Percentiles rank a stretch among this genome's conserved stretches.
Evolutionary conservation across 352 stramenopile species (phyloP).

Genomic region (Detonula confervacea): DNA sequence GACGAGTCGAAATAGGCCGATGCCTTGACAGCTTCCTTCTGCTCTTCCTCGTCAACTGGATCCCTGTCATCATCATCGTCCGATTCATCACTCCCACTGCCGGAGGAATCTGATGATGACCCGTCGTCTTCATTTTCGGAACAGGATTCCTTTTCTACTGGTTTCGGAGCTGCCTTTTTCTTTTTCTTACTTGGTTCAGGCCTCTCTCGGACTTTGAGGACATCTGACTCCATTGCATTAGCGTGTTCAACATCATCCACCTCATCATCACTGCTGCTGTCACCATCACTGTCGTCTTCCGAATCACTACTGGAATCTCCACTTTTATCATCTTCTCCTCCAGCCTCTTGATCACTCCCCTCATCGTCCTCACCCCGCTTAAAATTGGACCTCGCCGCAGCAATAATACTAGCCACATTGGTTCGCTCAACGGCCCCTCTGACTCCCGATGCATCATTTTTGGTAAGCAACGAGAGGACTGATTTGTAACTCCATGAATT

Average conservation of each 20-base stretch:
- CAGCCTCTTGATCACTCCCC: conserved; percentile 22
- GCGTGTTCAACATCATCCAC: conserved; percentile 43
- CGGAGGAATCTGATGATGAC: conserved; percentile 31
- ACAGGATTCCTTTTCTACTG: conserved; percentile 17
- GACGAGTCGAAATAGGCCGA: conserved; percentile 73
- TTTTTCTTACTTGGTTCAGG: conserved; percentile 29
- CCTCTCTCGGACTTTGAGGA: conserved; percentile 53
- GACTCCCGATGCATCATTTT: conserved; percentile 51
- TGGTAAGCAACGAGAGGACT: conserved; percentile 68
- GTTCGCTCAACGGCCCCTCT: conserved; percentile 57
- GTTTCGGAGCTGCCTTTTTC: conserved; percentile 17
- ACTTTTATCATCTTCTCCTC: conserved; percentile 27
- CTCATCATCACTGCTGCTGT: conserved; percentile 46
- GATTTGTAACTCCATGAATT: conserved; percentile 82
- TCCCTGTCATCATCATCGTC: conserved; percentile 39
- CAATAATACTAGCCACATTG: conserved; percentile 79
- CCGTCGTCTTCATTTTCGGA: conserved; percentile 32
- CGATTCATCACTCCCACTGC: conserved; percentile 47
- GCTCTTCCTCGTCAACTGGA: conserved; percentile 58
- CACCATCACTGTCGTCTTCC: conserved; percentile 37
- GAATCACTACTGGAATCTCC: conserved; percentile 16
- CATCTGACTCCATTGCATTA: conserved; percentile 55
- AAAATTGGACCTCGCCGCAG: conserved; percentile 72
- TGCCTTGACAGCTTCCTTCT: conserved; percentile 71
- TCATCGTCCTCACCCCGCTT: conserved; percentile 35